Evolutionary conservation across 495 filamentous ascomycete species (phyloP).

Genomic region (Poronia punctata): DNA sequence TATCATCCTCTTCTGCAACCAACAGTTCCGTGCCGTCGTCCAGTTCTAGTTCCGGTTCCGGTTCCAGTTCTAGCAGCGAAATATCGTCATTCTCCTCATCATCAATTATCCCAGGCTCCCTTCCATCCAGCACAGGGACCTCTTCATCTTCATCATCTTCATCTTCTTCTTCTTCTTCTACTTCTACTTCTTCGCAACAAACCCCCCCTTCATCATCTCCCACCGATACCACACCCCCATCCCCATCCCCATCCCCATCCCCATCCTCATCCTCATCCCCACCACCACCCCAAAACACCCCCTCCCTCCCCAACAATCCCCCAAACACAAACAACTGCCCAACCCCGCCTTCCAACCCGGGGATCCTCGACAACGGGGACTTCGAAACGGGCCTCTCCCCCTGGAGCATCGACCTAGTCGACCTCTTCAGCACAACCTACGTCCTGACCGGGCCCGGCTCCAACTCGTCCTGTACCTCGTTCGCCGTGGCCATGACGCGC

Average conservation of each 20-base stretch:
- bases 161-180: no score
- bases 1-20: not conserved
- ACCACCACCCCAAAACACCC: not conserved
- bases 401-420: conserved; percentile 24
- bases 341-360: not conserved
- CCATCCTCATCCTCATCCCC: not conserved
- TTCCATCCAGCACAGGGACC: not conserved
- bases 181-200: no score
- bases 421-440: conserved; percentile 23
- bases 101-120: no score
- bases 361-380: conserved; percentile 21
- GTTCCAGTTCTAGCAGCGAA: no score
- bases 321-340: not conserved
- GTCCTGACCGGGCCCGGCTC: conserved; percentile 9
- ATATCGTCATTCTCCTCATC: no score
- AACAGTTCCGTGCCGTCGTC: not conserved
- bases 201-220: not conserved
- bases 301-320: conserved; percentile 1
- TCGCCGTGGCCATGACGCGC: conserved; percentile 16
- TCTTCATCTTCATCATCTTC: not conserved
- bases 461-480: conserved; percentile 17
- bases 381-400: conserved; percentile 22
- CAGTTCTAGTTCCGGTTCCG: no score
- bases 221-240: not conserved
- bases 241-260: not conserved